A percentile compares a stretch with the other conserved stretches of the same genome.
These are phyloP conservation scores for Coprinopsis marcescibilis DNA, from an alignment of 768 basidiomycete species.

Conservation along the genomic window DNA sequence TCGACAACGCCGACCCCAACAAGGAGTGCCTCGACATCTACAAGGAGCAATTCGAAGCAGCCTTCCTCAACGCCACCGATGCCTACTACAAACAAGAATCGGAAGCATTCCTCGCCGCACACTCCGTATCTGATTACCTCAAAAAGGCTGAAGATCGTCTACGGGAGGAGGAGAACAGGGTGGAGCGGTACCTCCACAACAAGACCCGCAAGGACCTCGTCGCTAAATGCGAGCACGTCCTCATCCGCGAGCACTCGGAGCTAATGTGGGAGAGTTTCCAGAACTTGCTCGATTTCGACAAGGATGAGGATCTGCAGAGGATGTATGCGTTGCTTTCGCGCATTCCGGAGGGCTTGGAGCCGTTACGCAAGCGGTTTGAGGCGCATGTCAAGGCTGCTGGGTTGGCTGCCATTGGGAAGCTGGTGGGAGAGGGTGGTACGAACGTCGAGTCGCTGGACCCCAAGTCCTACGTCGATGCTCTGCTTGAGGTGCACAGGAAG, in stretches of 20 bases:
- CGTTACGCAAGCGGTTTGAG: slow-evolving; percentile 90
- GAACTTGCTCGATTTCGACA: slow-evolving; percentile 84
- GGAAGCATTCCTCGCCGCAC: slow-evolving; percentile 85
- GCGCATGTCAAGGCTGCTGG: slow-evolving; percentile 93
- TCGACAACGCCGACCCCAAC: slow-evolving; percentile 88
- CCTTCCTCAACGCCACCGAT: slow-evolving; percentile 87
- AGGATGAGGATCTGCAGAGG: slow-evolving; percentile 92
- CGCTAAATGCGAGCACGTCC: slow-evolving; percentile 86
- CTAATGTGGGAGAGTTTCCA: slow-evolving; percentile 98
- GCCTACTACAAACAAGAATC: slow-evolving; percentile 93
- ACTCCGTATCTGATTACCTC: slow-evolving; percentile 93
- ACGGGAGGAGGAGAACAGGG: slow-evolving; percentile 92
- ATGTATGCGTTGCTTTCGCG: slow-evolving; percentile 96
- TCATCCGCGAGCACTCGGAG: slow-evolving; percentile 86
- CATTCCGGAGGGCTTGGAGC: slow-evolving; percentile 89
- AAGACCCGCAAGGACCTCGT: slow-evolving; percentile 84
- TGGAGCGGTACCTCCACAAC: slow-evolving; percentile 90
- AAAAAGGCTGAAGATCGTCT: slow-evolving; percentile 94
- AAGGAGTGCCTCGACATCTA: slow-evolving; percentile 95
- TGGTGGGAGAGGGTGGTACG: slow-evolving; percentile 57
- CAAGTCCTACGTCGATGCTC: slow-evolving; percentile 91
- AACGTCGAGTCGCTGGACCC: slow-evolving; percentile 77
- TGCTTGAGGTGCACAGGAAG: slow-evolving; percentile 91
- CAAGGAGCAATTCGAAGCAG: slow-evolving; percentile 84
- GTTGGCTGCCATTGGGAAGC: slow-evolving; percentile 74